These are phyloP conservation scores for Monilinia fructicola DNA, from an alignment of 2,329 filamentous ascomycete genomes.

Conservation along the genomic window DNA sequence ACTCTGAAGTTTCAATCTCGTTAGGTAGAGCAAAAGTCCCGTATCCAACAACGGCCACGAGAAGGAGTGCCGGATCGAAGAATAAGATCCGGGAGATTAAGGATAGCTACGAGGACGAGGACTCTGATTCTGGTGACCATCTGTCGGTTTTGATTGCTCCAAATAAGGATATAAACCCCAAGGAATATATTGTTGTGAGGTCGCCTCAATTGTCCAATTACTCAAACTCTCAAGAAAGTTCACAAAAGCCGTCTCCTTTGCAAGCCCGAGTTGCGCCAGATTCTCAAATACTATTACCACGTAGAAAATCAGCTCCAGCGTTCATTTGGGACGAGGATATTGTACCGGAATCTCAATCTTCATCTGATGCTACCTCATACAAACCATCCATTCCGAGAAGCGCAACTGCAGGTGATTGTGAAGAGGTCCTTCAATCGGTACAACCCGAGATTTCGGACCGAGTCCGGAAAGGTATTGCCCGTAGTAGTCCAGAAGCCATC, in stretches of 20 bases:
- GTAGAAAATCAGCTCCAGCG: conserved; percentile 12
- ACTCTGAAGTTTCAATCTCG: neutral
- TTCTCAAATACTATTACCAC: conserved; percentile 11
- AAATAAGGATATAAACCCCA: conserved; percentile 28
- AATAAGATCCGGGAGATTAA: conserved; percentile 29
- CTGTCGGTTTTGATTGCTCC: conserved; percentile 26
- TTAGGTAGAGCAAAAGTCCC: conserved; percentile 22
- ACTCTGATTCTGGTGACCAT: conserved; percentile 14
- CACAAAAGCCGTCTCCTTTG: conserved; percentile 18
- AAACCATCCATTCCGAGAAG: conserved; percentile 22
- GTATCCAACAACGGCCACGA: conserved; percentile 24
- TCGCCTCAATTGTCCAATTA: conserved; percentile 27
- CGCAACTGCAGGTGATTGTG: conserved; percentile 10
- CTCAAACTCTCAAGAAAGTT: conserved; percentile 1
- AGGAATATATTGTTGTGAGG: conserved; percentile 27
- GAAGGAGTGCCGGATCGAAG: conserved; percentile 23
- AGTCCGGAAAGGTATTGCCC: conserved; percentile 16
- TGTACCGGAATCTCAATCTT: conserved; percentile 34
- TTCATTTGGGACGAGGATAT: conserved; percentile 33
- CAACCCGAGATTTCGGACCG: conserved; percentile 22
- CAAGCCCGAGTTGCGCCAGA: conserved; percentile 18
- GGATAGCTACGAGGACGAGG: conserved; percentile 35
- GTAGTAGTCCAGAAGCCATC: conserved; percentile 6
- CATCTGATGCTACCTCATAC: conserved; percentile 23
- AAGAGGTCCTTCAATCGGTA: conserved; percentile 1